Percentiles rank a stretch among this genome's conserved stretches.
phyloP scores from a whole-genome alignment of 345 rosid genomes.

The Microthlaspi erraticum region DNA sequence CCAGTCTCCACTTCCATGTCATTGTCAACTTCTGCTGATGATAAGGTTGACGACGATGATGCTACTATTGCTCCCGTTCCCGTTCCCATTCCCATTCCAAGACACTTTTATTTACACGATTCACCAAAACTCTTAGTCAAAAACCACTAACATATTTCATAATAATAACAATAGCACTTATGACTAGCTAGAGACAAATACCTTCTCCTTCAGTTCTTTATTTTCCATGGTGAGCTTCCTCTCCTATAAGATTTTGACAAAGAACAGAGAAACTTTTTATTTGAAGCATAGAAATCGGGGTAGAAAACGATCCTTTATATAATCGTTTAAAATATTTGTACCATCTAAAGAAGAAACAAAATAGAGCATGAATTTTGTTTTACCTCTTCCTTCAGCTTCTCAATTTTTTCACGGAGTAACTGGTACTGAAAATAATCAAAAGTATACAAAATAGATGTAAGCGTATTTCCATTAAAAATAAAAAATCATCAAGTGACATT shows the following conservation, averaged over 20 bases:
- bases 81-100: slow-evolving; percentile 26
- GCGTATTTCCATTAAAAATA: background rate
- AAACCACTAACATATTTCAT: background rate
- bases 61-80: slow-evolving; percentile 13
- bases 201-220: slow-evolving; percentile 55
- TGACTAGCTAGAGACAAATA: slow-evolving; percentile 27
- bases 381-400: slow-evolving; percentile 76
- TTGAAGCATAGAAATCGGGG: background rate
- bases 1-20: slow-evolving; percentile 64
- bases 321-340: background rate
- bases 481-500: background rate
- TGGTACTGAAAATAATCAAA: slow-evolving; percentile 55
- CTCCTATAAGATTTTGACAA: slow-evolving; percentile 52
- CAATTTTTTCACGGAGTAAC: slow-evolving; percentile 60
- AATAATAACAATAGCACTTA: background rate
- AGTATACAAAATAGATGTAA: slow-evolving; percentile 9
- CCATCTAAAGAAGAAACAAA: background rate
- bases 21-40: slow-evolving; percentile 27
- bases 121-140: slow-evolving; percentile 25
- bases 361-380: slow-evolving; percentile 48
- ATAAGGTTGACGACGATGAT: slow-evolving; percentile 22
- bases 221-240: slow-evolving; percentile 60
- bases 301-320: background rate
- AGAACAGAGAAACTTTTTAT: background rate
- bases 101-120: slow-evolving; percentile 35